Percentiles rank a stretch among this genome's conserved stretches.
Evolutionary conservation across 2,329 filamentous ascomycete genomes (phyloP).

Genomic region (Aspergillus sp.): DNA sequence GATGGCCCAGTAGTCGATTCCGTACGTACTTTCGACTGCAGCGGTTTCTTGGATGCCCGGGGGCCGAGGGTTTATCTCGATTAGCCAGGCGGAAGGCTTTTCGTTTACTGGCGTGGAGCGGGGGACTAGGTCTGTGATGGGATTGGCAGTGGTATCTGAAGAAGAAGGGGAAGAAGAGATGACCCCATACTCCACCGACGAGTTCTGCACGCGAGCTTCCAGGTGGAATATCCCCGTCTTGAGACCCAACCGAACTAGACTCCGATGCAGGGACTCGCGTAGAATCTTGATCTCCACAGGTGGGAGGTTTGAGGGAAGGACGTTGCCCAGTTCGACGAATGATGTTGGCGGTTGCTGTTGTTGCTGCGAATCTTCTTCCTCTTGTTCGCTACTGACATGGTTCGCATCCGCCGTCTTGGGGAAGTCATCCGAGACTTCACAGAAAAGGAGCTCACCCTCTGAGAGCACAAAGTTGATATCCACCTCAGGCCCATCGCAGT

Average conservation of each 20-base stretch:
- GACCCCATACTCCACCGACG: background rate
- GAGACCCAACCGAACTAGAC: constrained; percentile 6
- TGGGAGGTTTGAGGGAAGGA: constrained; percentile 11
- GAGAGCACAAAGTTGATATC: constrained; percentile 24
- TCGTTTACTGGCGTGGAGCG: background rate
- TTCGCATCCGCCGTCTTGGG: constrained; percentile 15
- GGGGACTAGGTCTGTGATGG: background rate
- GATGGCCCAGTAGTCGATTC: constrained; percentile 15
- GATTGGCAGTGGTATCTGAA: background rate
- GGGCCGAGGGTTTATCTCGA: constrained; percentile 17
- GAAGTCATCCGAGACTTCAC: constrained; percentile 22
- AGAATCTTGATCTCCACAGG: background rate
- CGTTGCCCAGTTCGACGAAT: constrained; percentile 10
- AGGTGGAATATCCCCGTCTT: constrained; percentile 9
- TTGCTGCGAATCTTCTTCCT: background rate
- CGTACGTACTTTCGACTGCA: constrained; percentile 5
- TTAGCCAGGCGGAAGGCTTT: background rate
- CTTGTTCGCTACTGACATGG: background rate
- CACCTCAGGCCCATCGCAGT: constrained; percentile 23
- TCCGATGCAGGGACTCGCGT: background rate
- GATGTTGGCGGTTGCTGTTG: background rate
- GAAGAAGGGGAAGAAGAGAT: background rate
- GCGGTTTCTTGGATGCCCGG: background rate
- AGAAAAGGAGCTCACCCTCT: constrained; percentile 21
- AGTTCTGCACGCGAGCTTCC: constrained; percentile 17